phyloP scores from a whole-genome alignment of 495 filamentous ascomycete species.

The Neurospora cerealis region DNA sequence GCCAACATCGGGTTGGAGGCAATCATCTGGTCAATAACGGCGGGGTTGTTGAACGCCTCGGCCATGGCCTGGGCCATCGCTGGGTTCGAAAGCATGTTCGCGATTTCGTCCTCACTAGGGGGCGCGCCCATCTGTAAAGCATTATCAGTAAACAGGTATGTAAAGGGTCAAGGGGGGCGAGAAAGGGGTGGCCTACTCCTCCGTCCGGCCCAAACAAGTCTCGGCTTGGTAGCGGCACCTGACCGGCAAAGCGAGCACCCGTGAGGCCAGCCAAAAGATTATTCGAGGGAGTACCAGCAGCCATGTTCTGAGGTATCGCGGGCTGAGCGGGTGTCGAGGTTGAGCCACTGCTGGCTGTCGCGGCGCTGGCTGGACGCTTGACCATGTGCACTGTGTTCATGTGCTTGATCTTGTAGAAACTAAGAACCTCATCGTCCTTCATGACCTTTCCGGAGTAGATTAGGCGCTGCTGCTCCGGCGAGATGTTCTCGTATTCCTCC shows the following conservation, averaged over 20 bases:
- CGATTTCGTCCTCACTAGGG: slow-evolving; percentile 66
- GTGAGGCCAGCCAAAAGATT: slow-evolving; percentile 87
- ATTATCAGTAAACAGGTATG: slow-evolving; percentile 18
- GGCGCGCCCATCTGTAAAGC: slow-evolving; percentile 75
- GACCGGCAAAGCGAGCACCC: slow-evolving; percentile 88
- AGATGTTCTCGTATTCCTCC: slow-evolving; percentile 71
- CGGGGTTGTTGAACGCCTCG: slow-evolving; percentile 88
- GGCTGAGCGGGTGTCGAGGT: slow-evolving; percentile 41
- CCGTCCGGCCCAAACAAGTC: slow-evolving; percentile 94
- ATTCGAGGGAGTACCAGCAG: slow-evolving; percentile 72
- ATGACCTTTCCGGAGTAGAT: slow-evolving; percentile 97
- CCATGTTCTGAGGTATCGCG: slow-evolving; percentile 78
- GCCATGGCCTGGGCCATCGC: slow-evolving; percentile 74
- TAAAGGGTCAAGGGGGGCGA: background rate
- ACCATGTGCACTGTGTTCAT: slow-evolving; percentile 96
- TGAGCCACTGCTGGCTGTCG: slow-evolving; percentile 32
- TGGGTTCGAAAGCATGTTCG: slow-evolving; percentile 79
- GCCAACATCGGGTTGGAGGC: slow-evolving; percentile 80
- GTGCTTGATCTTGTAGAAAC: slow-evolving; percentile 85
- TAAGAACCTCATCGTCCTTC: slow-evolving; percentile 82
- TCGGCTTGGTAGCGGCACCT: slow-evolving; percentile 75
- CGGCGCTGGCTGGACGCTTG: slow-evolving; percentile 81
- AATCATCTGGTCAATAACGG: slow-evolving; percentile 86
- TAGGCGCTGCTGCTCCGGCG: slow-evolving; percentile 77
- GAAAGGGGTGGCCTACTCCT: slow-evolving; percentile 58